Percentiles rank a stretch among this genome's conserved stretches.
phyloP scores from a whole-genome alignment of 2,329 filamentous ascomycete genomes.

The Alternaria conjuncta region DNA sequence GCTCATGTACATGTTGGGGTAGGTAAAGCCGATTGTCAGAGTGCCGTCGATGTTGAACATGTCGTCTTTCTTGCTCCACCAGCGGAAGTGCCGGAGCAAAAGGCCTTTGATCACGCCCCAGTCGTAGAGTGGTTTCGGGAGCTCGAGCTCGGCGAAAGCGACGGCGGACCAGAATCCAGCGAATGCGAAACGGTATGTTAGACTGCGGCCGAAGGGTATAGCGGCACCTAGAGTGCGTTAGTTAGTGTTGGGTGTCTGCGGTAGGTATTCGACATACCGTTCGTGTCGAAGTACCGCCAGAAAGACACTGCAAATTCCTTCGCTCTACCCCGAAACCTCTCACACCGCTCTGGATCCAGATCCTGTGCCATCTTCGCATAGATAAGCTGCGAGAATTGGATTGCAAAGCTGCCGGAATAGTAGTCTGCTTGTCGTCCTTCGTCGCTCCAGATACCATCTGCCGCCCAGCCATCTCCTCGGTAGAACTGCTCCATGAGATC shows the following conservation, averaged over 20 bases:
- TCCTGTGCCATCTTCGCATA: conserved; percentile 55
- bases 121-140: conserved; percentile 48
- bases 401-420: conserved; percentile 62
- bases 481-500: conserved; percentile 56
- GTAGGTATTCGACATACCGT: conserved; percentile 40
- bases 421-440: conserved; percentile 56
- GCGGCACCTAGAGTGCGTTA: conserved; percentile 49
- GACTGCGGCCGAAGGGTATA: conserved; percentile 60
- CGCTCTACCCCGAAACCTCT: conserved; percentile 50
- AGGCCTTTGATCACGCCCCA: conserved; percentile 57
- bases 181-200: conserved; percentile 61
- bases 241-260: background rate
- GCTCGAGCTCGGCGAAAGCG: conserved; percentile 51
- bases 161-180: conserved; percentile 58
- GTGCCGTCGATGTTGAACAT: conserved; percentile 60
- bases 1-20: conserved; percentile 61
- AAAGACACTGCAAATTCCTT: conserved; percentile 51
- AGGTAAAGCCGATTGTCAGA: conserved; percentile 56
- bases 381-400: conserved; percentile 59
- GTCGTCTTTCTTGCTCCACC: conserved; percentile 54
- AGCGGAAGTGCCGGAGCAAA: conserved; percentile 58
- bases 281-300: conserved; percentile 58
- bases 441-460: conserved; percentile 55
- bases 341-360: conserved; percentile 49
- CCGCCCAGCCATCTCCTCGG: conserved; percentile 55